Conservation (phyloP, 176 grass and related monocot species). For the Olyra latifolia region DNA sequence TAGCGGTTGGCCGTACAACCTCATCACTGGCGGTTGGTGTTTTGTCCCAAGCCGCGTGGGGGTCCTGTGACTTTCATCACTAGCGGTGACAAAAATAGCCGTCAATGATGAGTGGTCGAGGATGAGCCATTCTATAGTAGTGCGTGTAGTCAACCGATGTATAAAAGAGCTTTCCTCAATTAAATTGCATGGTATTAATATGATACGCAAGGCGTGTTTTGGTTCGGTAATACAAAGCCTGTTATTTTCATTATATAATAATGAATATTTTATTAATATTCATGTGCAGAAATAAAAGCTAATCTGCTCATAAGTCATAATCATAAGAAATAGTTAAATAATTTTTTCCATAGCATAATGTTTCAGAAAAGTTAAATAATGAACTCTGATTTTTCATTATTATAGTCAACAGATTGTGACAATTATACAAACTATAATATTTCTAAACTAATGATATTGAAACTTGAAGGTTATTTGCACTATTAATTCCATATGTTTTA, state of each 20-base stretch:
- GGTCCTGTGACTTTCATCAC: too few relatives aligned
- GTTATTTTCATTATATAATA: background rate
- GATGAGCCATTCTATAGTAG: too few relatives aligned
- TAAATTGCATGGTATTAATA: too few relatives aligned
- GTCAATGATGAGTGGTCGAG: too few relatives aligned
- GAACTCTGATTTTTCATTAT: background rate
- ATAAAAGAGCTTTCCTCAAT: too few relatives aligned
- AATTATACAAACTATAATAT: background rate
- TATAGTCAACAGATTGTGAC: background rate
- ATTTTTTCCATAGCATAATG: background rate
- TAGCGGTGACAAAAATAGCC: too few relatives aligned
- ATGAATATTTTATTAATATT: too few relatives aligned
- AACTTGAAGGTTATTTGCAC: background rate
- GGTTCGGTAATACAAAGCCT: background rate
- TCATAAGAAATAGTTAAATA: background rate
- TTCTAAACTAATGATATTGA: background rate
- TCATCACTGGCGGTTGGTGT: too few relatives aligned
- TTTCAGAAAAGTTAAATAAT: background rate
- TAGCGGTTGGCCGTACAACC: too few relatives aligned
- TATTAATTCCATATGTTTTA: background rate
- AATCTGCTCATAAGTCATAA: background rate
- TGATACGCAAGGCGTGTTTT: background rate
- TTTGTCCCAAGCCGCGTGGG: too few relatives aligned
- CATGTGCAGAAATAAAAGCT: background rate
- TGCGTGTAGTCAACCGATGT: too few relatives aligned